A percentile compares a stretch with the other conserved stretches of the same genome.
phyloP scores from a whole-genome alignment of 2,329 filamentous ascomycete genomes.

The Penicillium olsonii region DNA sequence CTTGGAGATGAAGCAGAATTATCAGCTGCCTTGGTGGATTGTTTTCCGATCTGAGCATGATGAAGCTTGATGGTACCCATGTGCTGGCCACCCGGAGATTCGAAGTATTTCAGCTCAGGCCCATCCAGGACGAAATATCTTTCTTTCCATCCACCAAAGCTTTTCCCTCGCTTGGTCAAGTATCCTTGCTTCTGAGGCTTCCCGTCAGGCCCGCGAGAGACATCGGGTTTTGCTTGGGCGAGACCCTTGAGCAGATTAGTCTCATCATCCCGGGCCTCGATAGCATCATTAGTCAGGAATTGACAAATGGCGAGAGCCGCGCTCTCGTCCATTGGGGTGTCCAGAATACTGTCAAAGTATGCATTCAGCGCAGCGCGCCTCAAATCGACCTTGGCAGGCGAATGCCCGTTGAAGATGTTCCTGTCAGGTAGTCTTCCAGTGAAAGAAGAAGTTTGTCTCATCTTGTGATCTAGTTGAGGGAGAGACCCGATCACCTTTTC shows the following conservation, averaged over 20 bases:
- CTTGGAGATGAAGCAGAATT: conserved; percentile 63
- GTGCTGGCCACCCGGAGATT: conserved; percentile 85
- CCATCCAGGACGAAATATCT: conserved; percentile 70
- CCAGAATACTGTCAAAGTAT: conserved; percentile 83
- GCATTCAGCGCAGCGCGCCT: conserved; percentile 76
- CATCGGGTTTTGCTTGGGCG: conserved; percentile 32
- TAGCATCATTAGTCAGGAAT: conserved; percentile 73
- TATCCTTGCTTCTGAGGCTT: conserved; percentile 81
- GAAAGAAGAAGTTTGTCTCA: conserved; percentile 74
- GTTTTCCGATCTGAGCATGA: conserved; percentile 90
- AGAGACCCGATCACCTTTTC: conserved; percentile 88
- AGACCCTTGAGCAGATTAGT: conserved; percentile 49
- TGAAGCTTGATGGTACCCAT: conserved; percentile 90
- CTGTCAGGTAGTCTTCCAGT: conserved; percentile 78
- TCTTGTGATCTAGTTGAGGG: conserved; percentile 74
- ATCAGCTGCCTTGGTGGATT: conserved; percentile 65
- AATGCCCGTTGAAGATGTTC: conserved; percentile 84
- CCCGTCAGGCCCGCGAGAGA: conserved; percentile 58
- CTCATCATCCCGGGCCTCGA: conserved; percentile 57
- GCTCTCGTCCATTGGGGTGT: conserved; percentile 75
- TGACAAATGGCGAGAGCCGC: conserved; percentile 81
- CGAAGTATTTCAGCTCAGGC: conserved; percentile 81
- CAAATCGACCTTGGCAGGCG: conserved; percentile 89
- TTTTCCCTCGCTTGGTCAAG: conserved; percentile 94
- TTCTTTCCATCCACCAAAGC: conserved; percentile 98